A percentile compares a stretch with the other conserved stretches of the same genome.
Conservation (phyloP, 257 asterid species). For the Oldenlandia corymbosa region DNA sequence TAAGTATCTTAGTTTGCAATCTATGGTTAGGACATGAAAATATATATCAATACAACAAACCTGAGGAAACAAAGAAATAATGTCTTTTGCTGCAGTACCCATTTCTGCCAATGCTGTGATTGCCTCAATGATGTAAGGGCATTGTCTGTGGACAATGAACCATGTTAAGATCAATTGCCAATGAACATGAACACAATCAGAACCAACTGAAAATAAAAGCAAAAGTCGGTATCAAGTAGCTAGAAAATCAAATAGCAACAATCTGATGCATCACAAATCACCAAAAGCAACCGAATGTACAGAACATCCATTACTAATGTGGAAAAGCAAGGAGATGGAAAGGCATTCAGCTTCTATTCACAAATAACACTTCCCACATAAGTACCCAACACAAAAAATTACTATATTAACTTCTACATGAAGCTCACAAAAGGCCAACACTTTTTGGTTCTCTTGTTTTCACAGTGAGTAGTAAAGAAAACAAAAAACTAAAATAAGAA, state of each 20-base stretch:
- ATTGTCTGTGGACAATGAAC: constrained; percentile 58
- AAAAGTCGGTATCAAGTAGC: background rate
- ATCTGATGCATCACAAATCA: constrained; percentile 7
- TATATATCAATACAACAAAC: constrained; percentile 31
- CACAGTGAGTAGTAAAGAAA: too few relatives aligned
- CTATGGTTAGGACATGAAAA: background rate
- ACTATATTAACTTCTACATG: background rate
- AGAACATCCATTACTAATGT: background rate
- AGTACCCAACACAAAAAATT: background rate
- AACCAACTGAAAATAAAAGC: constrained; percentile 2
- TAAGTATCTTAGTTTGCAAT: background rate
- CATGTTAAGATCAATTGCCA: constrained; percentile 2
- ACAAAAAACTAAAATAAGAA: too few relatives aligned
- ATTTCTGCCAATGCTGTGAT: constrained; percentile 85
- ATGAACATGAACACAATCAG: constrained; percentile 12
- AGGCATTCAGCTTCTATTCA: background rate
- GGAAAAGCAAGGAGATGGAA: background rate
- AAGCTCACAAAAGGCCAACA: background rate
- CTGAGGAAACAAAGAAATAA: constrained; percentile 76
- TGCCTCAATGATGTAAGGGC: constrained; percentile 83
- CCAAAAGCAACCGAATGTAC: background rate
- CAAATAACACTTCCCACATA: background rate
- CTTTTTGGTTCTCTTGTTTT: too few relatives aligned
- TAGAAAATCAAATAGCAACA: background rate
- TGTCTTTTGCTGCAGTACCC: constrained; percentile 80